Base-by-base conservation (phyloP, 805 yeast genomes). In the Yarrowia porcina region DNA sequence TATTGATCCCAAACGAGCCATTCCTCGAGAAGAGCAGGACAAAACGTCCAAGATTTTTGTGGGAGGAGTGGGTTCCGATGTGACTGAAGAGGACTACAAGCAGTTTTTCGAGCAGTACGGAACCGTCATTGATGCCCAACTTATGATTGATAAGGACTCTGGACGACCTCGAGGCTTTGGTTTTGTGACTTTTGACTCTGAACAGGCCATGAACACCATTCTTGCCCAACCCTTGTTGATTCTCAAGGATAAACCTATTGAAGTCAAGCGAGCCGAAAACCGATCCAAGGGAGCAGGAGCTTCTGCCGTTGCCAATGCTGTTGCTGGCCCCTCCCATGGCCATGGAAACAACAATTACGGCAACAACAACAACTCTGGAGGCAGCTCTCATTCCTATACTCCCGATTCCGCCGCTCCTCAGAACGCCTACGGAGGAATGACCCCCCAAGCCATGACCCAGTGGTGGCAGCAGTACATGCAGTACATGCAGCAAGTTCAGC, bases 141-240 rank as follows among this genome's bases (percentile, higher is more conserved):
- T 93, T 68, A 93, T 93, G 99, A 83, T 93, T 68, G 97, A 93
- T 75, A 94, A 93, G 76, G 97, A 92, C 74, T 89, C 97, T 4
- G 97, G 98, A 65, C 84, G 96, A 71, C 90, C 97, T 2, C 84
- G 98, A 77, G 99, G 99, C 25, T 93, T 91, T 74, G 99, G 99
- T 1, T 93, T 93, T 74, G 91, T 93, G 66, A 93, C 99, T 13
- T 93, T 88, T 76, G 98, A 93, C 71, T 84, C 96, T 18, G 96
- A 96, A 21, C 92, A 88, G 49, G 97, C 97, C 15, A 97, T 93
- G 47, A 97, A 92, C 70, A 81, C 85, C 68, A 96, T 90, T 63
- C 86, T 94, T 63, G 87, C 85, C 64, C 88, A 87, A 74, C 88
- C 88, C 74, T 90, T 85, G 71, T 82, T 93, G 67, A 84, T 86